Percentiles rank a stretch among this genome's conserved stretches.
Conservation (phyloP, 371 early-diverging fungal genomes). For the Choanephora cucurbitarum region DNA sequence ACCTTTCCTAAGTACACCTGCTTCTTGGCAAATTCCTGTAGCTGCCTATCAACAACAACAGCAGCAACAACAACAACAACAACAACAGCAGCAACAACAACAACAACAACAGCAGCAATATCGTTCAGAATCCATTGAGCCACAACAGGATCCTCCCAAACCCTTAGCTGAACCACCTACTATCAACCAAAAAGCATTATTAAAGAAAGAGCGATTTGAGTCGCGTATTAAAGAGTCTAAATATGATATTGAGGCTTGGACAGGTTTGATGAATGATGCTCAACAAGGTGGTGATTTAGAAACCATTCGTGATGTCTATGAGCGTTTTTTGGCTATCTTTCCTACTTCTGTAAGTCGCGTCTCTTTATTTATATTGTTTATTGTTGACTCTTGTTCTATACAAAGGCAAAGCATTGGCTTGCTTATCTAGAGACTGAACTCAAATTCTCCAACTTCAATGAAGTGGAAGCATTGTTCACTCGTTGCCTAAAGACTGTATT, state of each 20-base stretch:
- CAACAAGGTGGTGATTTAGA: constrained; percentile 60
- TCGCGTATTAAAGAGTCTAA: constrained; percentile 54
- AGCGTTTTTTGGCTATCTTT: constrained; percentile 74
- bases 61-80: constrained; percentile 19
- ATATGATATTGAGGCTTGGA: constrained; percentile 78
- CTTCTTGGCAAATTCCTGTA: constrained; percentile 61
- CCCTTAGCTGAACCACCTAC: constrained; percentile 3
- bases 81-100: background rate
- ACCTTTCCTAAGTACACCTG: constrained; percentile 42
- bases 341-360: constrained; percentile 81
- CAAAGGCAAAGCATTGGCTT: constrained; percentile 82
- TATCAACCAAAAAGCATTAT: constrained; percentile 24
- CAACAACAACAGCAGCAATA: constrained; percentile 15
- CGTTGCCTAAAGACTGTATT: constrained; percentile 79
- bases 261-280: constrained; percentile 58
- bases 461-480: constrained; percentile 85
- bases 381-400: background rate
- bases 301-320: constrained; percentile 70
- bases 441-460: constrained; percentile 69
- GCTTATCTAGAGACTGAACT: constrained; percentile 84
- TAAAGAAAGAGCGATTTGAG: constrained; percentile 55
- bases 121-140: no score
- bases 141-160: constrained; percentile 2
- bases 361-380: constrained; percentile 4
- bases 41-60: constrained; percentile 40